Evolutionary conservation across 192 early-diverging fungal species (phyloP).

Genomic region (Coemansia sp.): DNA sequence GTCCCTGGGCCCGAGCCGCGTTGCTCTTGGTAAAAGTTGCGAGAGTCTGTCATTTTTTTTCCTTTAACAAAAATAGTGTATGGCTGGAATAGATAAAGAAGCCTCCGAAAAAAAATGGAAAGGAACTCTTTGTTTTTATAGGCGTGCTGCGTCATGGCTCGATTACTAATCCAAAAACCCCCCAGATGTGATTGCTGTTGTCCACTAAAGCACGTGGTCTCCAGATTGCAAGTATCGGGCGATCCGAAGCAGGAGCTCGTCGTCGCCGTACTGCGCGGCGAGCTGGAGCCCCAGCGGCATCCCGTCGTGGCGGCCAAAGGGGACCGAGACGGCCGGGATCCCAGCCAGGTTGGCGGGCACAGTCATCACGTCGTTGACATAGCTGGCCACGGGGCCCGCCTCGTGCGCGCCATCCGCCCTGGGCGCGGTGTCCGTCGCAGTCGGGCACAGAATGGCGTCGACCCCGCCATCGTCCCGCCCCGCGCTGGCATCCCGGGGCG

Average conservation of each 20-base stretch:
- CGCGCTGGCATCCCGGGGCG: too few relatives aligned
- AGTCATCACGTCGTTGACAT: conserved; percentile 87
- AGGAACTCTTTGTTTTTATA: too few relatives aligned
- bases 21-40: conserved; percentile 36
- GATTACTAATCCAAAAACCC: neutral
- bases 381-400: conserved; percentile 49
- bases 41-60: conserved; percentile 1
- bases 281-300: conserved; percentile 84
- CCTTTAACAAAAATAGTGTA: too few relatives aligned
- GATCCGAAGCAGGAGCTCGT: conserved; percentile 48
- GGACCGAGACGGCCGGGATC: conserved; percentile 69
- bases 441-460: conserved; percentile 79
- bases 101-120: too few relatives aligned
- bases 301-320: conserved; percentile 51
- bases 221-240: neutral
- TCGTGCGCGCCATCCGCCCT: neutral
- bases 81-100: too few relatives aligned
- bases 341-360: conserved; percentile 87
- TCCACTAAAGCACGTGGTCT: neutral
- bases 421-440: conserved; percentile 72
- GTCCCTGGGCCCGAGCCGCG: conserved; percentile 26
- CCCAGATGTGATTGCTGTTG: too few relatives aligned
- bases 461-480: conserved; percentile 38
- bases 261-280: conserved; percentile 83
- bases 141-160: too few relatives aligned